Evolutionary conservation across 257 asterid genomes (phyloP), one percentile per base, ranked within the genome.

Genomic region (Ophiorrhiza pumila): DNA sequence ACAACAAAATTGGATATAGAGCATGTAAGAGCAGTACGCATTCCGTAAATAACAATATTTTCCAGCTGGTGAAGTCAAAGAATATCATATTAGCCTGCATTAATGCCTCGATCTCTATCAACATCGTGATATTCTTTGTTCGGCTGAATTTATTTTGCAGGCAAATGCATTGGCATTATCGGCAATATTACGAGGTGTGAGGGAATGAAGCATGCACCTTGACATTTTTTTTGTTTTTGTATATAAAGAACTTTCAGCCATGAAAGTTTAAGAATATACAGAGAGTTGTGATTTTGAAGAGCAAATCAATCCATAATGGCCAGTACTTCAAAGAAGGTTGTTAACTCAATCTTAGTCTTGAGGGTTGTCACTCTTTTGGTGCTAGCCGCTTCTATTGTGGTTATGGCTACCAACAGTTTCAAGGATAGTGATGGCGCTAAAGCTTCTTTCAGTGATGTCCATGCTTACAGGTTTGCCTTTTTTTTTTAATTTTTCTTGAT

Each of bases 331-430:
- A 47, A 31, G 29, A 53, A n/a, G 45, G 60, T 76, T 31, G 63
- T 81, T 2, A 45, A 65, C 2, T 71, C 82, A 9, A 62, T 81
- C 18, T 52, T 80, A 17, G 37, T 46, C 0, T 27, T 83, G 47
- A 81, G 93, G 77, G 78, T 86, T n/a, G 68, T 87, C 7, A 79
- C 83, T 63, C 81, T 89, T 13, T 52, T 79, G 25, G 49, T 73
- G 2, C 78, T 81, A 31, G 85, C 75, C 68, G 90, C 90, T 35
- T 84, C 92, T 17, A 59, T 61, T 39, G 76, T 79, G 53, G 56
- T 89, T 27, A 82, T 85, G 83, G 82, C 39, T 43, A 78, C 86
- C 55, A 87, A 87, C 79, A 87, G 79, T 50, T 59, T 27, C 72
- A 81, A 60, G 17, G 34, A 71, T 22, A 57, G 43, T 20, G 80